phyloP scores from a whole-genome alignment of 768 basidiomycete genomes.

The Russula emetica region DNA sequence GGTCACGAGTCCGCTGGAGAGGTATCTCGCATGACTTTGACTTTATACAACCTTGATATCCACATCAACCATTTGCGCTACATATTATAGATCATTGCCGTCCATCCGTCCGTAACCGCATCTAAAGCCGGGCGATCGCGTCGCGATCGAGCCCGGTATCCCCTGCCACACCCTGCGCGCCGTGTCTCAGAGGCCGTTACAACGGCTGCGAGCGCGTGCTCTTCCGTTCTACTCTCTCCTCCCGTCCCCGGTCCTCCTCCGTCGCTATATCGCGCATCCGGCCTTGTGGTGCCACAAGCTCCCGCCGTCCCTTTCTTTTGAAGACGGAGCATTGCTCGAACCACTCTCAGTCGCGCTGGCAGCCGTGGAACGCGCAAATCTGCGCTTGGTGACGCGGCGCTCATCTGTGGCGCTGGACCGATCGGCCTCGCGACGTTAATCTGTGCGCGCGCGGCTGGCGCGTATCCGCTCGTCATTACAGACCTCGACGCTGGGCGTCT shows the following conservation, averaged over 20 bases:
- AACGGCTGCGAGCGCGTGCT: conserved; percentile 54
- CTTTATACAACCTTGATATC: neutral
- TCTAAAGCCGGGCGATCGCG: conserved; percentile 49
- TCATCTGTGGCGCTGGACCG: conserved; percentile 65
- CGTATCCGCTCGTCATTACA: conserved; percentile 65
- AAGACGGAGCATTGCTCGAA: conserved; percentile 65
- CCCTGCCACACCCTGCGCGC: conserved; percentile 62
- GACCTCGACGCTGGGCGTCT: conserved; percentile 62
- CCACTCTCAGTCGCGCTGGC: conserved; percentile 64
- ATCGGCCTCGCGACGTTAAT: conserved; percentile 61
- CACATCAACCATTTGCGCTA: neutral
- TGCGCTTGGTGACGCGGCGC: conserved; percentile 58
- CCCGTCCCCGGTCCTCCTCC: conserved; percentile 41
- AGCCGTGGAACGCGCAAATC: conserved; percentile 59
- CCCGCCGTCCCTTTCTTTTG: conserved; percentile 57
- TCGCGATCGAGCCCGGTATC: conserved; percentile 66
- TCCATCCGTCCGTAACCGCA: conserved; percentile 18
- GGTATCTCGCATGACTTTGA: conserved; percentile 31
- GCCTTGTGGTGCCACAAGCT: conserved; percentile 50
- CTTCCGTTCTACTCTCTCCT: conserved; percentile 69
- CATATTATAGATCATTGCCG: conserved; percentile 5
- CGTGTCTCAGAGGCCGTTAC: conserved; percentile 60
- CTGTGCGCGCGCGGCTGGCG: conserved; percentile 62
- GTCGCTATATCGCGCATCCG: conserved; percentile 26
- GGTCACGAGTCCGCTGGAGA: conserved; percentile 71